Conservation (phyloP, 805 yeast genomes). For the Schizosaccharomyces cryophilus region DNA sequence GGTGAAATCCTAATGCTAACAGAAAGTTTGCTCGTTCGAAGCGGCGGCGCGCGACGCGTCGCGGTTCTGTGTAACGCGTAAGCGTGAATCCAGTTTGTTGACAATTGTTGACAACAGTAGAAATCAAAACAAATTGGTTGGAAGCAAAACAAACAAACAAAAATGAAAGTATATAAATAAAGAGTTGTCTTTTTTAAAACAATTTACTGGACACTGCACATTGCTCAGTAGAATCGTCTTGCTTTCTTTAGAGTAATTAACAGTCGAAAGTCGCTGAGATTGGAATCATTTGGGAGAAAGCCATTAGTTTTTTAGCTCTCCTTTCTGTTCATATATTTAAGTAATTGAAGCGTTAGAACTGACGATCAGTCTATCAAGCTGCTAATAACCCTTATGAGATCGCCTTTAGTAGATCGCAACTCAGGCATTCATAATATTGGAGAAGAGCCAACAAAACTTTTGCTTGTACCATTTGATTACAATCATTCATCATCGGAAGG, state of each 20-base stretch:
- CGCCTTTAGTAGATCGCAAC: background rate
- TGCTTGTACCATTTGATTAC: background rate
- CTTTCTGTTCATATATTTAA: too few relatives aligned
- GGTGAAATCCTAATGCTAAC: too few relatives aligned
- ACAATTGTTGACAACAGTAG: too few relatives aligned
- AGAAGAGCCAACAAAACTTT: background rate
- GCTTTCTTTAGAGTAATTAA: too few relatives aligned
- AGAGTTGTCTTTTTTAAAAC: background rate
- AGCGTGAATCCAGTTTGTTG: too few relatives aligned
- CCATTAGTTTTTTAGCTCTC: too few relatives aligned
- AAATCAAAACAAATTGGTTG: background rate
- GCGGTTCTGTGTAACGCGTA: too few relatives aligned
- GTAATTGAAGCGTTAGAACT: background rate
- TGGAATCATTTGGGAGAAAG: too few relatives aligned
- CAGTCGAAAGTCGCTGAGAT: too few relatives aligned
- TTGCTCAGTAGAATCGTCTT: too few relatives aligned
- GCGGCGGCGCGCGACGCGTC: too few relatives aligned
- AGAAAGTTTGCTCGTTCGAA: too few relatives aligned
- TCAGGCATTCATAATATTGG: background rate
- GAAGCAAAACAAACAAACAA: background rate
- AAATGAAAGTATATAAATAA: background rate
- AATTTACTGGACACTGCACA: background rate
- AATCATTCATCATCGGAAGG: background rate
- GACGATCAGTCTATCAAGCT: background rate
- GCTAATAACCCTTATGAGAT: background rate